Evolutionary conservation across 495 filamentous ascomycete genomes (phyloP).

Genomic region (Penicillium taxi): DNA sequence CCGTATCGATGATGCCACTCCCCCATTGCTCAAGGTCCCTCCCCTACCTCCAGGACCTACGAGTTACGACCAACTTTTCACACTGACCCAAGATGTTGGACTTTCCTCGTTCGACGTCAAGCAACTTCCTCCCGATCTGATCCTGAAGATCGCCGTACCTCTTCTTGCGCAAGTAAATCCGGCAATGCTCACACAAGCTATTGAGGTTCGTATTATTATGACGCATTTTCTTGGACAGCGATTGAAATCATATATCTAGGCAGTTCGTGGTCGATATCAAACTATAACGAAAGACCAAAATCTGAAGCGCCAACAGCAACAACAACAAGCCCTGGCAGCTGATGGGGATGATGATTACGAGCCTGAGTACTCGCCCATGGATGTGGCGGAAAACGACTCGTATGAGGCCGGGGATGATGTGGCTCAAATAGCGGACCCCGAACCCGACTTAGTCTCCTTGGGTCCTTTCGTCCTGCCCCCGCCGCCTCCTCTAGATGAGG

Average conservation of each 20-base stretch:
- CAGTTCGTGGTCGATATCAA: slow-evolving; percentile 42
- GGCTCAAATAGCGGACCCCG: slow-evolving; percentile 42
- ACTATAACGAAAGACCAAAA: slow-evolving; percentile 36
- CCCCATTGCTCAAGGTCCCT: slow-evolving; percentile 48
- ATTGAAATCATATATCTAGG: slow-evolving; percentile 27
- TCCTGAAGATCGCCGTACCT: slow-evolving; percentile 67
- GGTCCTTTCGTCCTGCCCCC: slow-evolving; percentile 70
- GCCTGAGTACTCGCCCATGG: slow-evolving; percentile 66
- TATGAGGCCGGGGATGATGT: slow-evolving; percentile 62
- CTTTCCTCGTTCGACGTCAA: slow-evolving; percentile 76
- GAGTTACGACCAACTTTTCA: slow-evolving; percentile 73
- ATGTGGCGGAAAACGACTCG: slow-evolving; percentile 62
- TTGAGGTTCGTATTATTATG: slow-evolving; percentile 44
- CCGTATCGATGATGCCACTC: slow-evolving; percentile 51
- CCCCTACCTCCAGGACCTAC: slow-evolving; percentile 65
- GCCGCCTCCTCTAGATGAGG: slow-evolving; percentile 61
- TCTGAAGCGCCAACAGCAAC: slow-evolving; percentile 29
- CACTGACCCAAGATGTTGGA: slow-evolving; percentile 63
- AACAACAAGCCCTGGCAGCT: slow-evolving; percentile 41
- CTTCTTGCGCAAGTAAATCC: slow-evolving; percentile 58
- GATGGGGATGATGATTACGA: slow-evolving; percentile 89
- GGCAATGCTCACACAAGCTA: slow-evolving; percentile 55
- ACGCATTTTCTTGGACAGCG: too few species aligned
- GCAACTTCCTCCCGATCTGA: slow-evolving; percentile 61
- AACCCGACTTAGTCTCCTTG: slow-evolving; percentile 50